A percentile compares a stretch with the other conserved stretches of the same genome.
These are phyloP conservation scores for Thelonectria olida DNA, from an alignment of 2,329 filamentous ascomycete genomes.

Conservation along the genomic window DNA sequence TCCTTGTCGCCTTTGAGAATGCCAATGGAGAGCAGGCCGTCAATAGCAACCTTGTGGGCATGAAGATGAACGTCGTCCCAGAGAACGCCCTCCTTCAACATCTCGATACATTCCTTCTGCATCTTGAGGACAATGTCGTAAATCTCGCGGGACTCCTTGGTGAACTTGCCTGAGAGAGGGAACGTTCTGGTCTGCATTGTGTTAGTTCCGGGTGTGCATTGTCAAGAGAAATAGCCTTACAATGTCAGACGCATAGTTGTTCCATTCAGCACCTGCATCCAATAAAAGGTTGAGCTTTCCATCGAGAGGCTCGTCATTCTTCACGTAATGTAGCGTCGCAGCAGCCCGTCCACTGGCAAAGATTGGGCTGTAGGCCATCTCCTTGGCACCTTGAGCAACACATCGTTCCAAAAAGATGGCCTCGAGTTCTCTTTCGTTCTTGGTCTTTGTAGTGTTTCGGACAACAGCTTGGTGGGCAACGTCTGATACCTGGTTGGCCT, in stretches of 20 bases:
- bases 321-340: conserved; percentile 87
- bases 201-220: conserved; percentile 10
- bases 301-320: conserved; percentile 75
- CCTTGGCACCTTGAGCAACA: conserved; percentile 76
- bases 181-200: conserved; percentile 79
- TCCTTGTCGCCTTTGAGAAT: conserved; percentile 74
- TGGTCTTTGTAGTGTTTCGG: conserved; percentile 67
- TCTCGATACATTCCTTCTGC: conserved; percentile 80
- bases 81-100: conserved; percentile 76
- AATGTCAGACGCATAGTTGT: conserved; percentile 76
- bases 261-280: conserved; percentile 83
- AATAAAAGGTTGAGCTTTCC: conserved; percentile 83
- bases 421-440: conserved; percentile 85
- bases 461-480: conserved; percentile 72
- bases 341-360: conserved; percentile 82
- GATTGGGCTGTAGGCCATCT: conserved; percentile 90
- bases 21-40: conserved; percentile 78
- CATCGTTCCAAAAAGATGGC: conserved; percentile 81
- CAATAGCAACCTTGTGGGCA: conserved; percentile 84
- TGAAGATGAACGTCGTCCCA: conserved; percentile 86
- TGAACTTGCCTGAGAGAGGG: conserved; percentile 79
- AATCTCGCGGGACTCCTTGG: conserved; percentile 74
- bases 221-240: conserved; percentile 46
- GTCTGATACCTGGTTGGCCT: conserved; percentile 76
- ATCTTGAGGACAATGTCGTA: conserved; percentile 88